A percentile compares a stretch with the other conserved stretches of the same genome.
Evolutionary conservation across 176 grass and related monocot species (phyloP).

Genomic region (Elaeis guineensis): DNA sequence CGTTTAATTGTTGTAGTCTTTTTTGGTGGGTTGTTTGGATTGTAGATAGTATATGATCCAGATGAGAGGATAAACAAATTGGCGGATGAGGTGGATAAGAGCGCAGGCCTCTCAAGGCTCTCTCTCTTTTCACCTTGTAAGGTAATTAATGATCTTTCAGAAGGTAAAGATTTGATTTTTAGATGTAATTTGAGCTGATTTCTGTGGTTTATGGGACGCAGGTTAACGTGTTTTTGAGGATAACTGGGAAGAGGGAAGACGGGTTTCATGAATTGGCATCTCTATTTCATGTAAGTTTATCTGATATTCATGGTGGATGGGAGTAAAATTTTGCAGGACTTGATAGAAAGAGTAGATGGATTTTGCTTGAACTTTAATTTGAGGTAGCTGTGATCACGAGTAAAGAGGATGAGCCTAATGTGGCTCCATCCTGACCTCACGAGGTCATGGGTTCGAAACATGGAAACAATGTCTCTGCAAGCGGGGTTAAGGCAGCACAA

Average conservation of each 20-base stretch:
- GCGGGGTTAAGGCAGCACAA: too few relatives aligned
- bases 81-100: slow-evolving; percentile 66
- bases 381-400: too few relatives aligned
- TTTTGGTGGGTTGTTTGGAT: slow-evolving; percentile 10
- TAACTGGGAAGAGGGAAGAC: slow-evolving; percentile 82
- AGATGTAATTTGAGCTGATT: background rate
- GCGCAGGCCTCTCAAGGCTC: slow-evolving; percentile 65
- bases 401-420: too few relatives aligned
- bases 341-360: too few relatives aligned
- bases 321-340: too few relatives aligned
- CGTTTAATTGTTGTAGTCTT: slow-evolving; percentile 3
- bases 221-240: slow-evolving; percentile 96
- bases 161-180: background rate
- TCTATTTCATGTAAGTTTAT: slow-evolving; percentile 80
- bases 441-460: too few relatives aligned
- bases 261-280: slow-evolving; percentile 93
- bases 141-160: slow-evolving; percentile 26
- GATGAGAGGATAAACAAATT: slow-evolving; percentile 63
- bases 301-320: background rate
- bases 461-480: too few relatives aligned
- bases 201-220: slow-evolving; percentile 16
- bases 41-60: slow-evolving; percentile 63
- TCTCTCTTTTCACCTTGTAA: slow-evolving; percentile 94
- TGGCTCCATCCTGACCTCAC: too few relatives aligned
- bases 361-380: too few relatives aligned